A percentile compares a stretch with the other conserved stretches of the same genome.
These are phyloP conservation scores for Sarocladiaceae sp. DNA, from an alignment of 2,329 filamentous ascomycete genomes.

Conservation along the genomic window DNA sequence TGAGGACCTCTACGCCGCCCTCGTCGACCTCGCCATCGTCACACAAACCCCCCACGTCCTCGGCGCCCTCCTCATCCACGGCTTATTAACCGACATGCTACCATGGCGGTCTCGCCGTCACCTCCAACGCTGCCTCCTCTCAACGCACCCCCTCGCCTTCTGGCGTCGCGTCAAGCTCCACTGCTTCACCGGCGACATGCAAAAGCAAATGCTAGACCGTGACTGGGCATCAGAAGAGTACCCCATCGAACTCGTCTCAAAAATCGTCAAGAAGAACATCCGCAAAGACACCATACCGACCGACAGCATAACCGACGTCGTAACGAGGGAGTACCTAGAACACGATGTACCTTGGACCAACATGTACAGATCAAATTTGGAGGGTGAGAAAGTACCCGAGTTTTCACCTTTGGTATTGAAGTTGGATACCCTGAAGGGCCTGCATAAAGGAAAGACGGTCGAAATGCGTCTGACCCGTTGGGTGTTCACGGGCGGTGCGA, in stretches of 20 bases:
- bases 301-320: constrained; percentile 3
- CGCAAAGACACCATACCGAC: not conserved
- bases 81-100: constrained; percentile 25
- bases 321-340: not conserved
- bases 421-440: too few species aligned
- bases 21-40: constrained; percentile 32
- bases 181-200: constrained; percentile 24
- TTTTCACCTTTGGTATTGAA: not conserved
- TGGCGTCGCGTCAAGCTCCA: constrained; percentile 22
- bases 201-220: constrained; percentile 13
- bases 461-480: too few species aligned
- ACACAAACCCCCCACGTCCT: constrained; percentile 25
- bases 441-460: too few species aligned
- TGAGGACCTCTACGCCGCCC: constrained; percentile 28
- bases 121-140: constrained; percentile 22
- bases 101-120: constrained; percentile 18
- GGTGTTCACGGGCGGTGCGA: too few species aligned
- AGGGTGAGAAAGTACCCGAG: not conserved
- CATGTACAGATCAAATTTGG: not conserved
- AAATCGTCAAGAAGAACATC: not conserved
- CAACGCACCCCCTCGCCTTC: constrained; percentile 18
- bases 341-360: not conserved
- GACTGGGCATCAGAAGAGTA: not conserved
- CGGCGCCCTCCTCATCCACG: constrained; percentile 28
- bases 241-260: not conserved